Evolutionary conservation across 371 early-diverging fungal genomes (phyloP).

Genomic region (Entomophthora muscae): DNA sequence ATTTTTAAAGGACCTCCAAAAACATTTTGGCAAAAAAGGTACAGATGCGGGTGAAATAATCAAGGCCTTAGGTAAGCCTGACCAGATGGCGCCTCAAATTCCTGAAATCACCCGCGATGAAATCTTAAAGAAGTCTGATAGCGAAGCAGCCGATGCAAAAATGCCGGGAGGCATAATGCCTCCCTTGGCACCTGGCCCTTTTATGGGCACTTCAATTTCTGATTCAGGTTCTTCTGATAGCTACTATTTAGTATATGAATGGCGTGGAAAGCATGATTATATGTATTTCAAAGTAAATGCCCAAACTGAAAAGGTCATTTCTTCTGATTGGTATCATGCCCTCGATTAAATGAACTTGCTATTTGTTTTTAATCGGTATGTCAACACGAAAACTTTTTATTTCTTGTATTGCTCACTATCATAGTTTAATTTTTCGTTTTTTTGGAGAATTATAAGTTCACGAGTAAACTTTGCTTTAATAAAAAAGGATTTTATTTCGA

Average conservation of each 20-base stretch:
- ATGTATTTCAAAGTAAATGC: conserved; percentile 36
- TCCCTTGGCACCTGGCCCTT: not conserved
- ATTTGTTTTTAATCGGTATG: not conserved
- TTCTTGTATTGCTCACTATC: too few species aligned
- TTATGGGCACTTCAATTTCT: not conserved
- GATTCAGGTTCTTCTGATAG: not conserved
- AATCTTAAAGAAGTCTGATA: not conserved
- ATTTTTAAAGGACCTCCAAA: not conserved
- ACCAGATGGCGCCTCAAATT: not conserved
- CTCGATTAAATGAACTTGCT: conserved; percentile 12
- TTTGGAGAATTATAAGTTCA: too few species aligned
- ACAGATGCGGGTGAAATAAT: not conserved
- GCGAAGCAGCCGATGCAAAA: not conserved
- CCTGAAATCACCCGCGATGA: not conserved
- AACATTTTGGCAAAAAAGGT: conserved; percentile 5
- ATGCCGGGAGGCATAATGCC: not conserved
- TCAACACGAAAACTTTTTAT: too few species aligned
- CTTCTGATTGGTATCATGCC: conserved; percentile 26
- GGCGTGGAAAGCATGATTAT: conserved; percentile 41
- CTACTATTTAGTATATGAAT: conserved; percentile 31
- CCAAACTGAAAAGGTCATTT: conserved; percentile 21
- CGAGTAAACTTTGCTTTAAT: too few species aligned
- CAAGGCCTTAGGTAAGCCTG: not conserved
- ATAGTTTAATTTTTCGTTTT: too few species aligned
- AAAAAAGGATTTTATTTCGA: too few species aligned